A percentile compares a stretch with the other conserved stretches of the same genome.
phyloP scores from a whole-genome alignment of 2,329 filamentous ascomycete genomes.

The Ophiostoma triangulosporum region DNA sequence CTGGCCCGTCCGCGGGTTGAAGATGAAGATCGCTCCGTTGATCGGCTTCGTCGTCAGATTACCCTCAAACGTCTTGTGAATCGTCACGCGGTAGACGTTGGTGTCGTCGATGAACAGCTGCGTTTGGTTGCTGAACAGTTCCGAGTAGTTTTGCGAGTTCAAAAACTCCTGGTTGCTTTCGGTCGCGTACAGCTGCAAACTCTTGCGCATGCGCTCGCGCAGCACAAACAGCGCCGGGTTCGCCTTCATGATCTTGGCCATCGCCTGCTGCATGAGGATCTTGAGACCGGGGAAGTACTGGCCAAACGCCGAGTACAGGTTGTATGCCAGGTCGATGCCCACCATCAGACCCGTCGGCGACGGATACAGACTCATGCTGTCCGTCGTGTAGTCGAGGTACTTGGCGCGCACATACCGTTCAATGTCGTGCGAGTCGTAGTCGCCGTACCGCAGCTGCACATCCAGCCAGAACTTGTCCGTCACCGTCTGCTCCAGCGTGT shows the following conservation, averaged over 20 bases:
- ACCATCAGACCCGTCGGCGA: constrained; percentile 96
- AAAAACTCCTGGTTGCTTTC: constrained; percentile 99
- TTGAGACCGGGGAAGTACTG: constrained; percentile 98
- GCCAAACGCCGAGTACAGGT: constrained; percentile 93
- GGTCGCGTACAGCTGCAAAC: constrained; percentile 91
- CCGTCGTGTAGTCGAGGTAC: constrained; percentile 96
- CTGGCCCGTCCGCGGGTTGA: constrained; percentile 97
- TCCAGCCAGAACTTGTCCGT: constrained; percentile 99
- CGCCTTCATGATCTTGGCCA: constrained; percentile 99
- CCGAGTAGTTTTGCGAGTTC: constrained; percentile 98
- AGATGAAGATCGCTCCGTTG: constrained; percentile 99
- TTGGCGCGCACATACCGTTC: constrained; percentile 95
- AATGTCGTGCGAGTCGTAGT: constrained; percentile 98
- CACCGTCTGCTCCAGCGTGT: constrained; percentile 81
- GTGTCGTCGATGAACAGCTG: constrained; percentile 99
- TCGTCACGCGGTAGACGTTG: constrained; percentile 97
- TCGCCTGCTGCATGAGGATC: constrained; percentile 88
- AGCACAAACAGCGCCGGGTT: constrained; percentile 94
- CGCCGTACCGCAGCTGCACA: constrained; percentile 78
- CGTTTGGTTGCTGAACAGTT: constrained; percentile 97
- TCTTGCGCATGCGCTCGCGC: constrained; percentile 95
- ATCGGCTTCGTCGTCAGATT: constrained; percentile 99
- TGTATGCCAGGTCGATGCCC: constrained; percentile 93
- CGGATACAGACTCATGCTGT: constrained; percentile 97
- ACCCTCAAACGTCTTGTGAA: constrained; percentile 98